phyloP scores from a whole-genome alignment of 2,329 filamentous ascomycete species.

The Aspergillus cejpii region DNA sequence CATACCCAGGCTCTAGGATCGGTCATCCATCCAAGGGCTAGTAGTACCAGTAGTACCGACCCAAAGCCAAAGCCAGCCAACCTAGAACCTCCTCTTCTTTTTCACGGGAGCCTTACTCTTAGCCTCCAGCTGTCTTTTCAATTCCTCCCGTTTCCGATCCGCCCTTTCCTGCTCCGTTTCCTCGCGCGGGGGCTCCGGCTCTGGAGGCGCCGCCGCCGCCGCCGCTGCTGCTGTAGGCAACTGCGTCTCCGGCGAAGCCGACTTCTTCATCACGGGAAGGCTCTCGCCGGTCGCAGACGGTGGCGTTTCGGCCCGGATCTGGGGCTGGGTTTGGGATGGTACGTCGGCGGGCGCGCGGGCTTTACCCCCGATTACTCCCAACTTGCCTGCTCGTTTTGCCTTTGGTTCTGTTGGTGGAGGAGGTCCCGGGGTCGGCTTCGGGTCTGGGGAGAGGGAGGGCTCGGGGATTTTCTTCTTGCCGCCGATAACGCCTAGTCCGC shows the following conservation, averaged over 20 bases:
- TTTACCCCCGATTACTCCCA: slow-evolving; percentile 35
- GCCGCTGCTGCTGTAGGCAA: slow-evolving; percentile 6
- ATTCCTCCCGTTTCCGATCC: slow-evolving; percentile 49
- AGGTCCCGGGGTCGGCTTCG: not conserved
- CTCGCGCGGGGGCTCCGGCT: slow-evolving; percentile 10
- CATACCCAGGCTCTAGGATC: no score
- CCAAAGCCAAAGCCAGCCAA: not conserved
- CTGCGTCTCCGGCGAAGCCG: slow-evolving; percentile 1
- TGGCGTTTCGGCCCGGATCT: not conserved
- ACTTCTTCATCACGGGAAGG: not conserved
- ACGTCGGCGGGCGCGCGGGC: slow-evolving; percentile 8
- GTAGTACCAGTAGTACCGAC: no score
- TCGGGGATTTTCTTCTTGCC: slow-evolving; percentile 22
- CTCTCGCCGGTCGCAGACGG: not conserved
- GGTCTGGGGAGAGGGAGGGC: not conserved
- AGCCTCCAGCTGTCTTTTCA: slow-evolving; percentile 49
- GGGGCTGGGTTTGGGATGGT: slow-evolving; percentile 1
- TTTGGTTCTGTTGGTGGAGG: not conserved
- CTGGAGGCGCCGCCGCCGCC: not conserved
- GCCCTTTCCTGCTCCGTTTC: slow-evolving; percentile 48
- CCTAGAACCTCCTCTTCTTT: slow-evolving; percentile 53
- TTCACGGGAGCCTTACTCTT: slow-evolving; percentile 49
- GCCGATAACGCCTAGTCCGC: slow-evolving; percentile 29
- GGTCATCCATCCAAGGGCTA: no score
- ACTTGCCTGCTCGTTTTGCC: slow-evolving; percentile 16